Conservation (phyloP, 1,284 basidiomycete species). For the Ustanciosporium gigantosporum region DNA sequence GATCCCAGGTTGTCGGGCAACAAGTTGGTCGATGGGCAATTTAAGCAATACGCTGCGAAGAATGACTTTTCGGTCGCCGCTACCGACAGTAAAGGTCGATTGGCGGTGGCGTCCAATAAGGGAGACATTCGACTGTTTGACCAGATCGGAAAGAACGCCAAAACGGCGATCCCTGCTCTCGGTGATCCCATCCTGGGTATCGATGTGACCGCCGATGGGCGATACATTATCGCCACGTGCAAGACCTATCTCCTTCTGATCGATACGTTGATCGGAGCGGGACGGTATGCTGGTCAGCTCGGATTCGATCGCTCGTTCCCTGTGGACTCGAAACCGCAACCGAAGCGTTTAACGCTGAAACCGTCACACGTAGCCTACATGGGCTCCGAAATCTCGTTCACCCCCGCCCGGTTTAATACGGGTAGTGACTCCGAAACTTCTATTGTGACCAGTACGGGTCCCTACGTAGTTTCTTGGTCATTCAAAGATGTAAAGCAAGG, state of each 20-base stretch:
- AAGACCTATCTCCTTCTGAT: constrained; percentile 92
- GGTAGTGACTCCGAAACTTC: constrained; percentile 80
- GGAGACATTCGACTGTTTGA: constrained; percentile 96
- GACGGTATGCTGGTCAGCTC: constrained; percentile 79
- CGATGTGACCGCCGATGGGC: constrained; percentile 90
- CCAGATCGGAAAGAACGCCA: constrained; percentile 95
- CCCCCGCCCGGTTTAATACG: constrained; percentile 92
- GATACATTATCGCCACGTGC: constrained; percentile 94
- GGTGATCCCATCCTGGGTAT: constrained; percentile 94
- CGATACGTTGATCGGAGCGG: constrained; percentile 91
- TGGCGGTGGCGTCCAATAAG: constrained; percentile 93
- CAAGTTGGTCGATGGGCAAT: constrained; percentile 92
- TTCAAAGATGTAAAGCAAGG: constrained; percentile 93
- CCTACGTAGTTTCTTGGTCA: constrained; percentile 83
- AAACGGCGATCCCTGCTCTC: constrained; percentile 93
- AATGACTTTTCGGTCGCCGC: constrained; percentile 92
- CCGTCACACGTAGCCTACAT: constrained; percentile 94
- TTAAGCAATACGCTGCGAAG: constrained; percentile 93
- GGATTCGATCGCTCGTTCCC: constrained; percentile 97
- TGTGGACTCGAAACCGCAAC: constrained; percentile 87
- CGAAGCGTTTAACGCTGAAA: constrained; percentile 82
- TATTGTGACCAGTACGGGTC: constrained; percentile 94
- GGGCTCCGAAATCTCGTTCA: constrained; percentile 84
- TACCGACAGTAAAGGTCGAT: constrained; percentile 81
- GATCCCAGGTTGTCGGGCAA: constrained; percentile 87